A percentile compares a stretch with the other conserved stretches of the same genome.
phyloP scores from a whole-genome alignment of 805 yeast genomes.

The Lipomyces japonicus region DNA sequence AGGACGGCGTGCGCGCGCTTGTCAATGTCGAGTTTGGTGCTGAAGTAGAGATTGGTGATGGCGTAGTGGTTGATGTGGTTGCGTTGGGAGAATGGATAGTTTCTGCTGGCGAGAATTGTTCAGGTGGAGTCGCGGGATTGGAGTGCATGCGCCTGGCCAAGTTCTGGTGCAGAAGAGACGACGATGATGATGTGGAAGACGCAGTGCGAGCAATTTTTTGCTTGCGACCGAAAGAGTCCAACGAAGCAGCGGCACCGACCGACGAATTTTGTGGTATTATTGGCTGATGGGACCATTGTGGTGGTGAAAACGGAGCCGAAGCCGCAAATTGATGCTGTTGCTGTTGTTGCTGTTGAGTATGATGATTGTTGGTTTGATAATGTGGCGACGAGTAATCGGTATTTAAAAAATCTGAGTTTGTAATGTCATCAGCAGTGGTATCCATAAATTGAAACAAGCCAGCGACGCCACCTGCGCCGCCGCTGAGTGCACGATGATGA shows the following conservation, averaged over 20 bases:
- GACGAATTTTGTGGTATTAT: not conserved
- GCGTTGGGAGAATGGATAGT: not conserved
- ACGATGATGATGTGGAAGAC: conserved; percentile 24
- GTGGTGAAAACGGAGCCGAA: not conserved
- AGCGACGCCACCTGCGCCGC: conserved; percentile 1
- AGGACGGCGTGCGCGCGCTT: not conserved
- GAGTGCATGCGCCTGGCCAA: conserved; percentile 25
- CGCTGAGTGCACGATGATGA: too few relatives aligned
- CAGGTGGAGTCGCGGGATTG: conserved; percentile 28
- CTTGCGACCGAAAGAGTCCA: conserved; percentile 27
- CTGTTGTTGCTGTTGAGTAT: not conserved
- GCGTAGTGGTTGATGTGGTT: not conserved
- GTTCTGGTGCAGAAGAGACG: conserved; percentile 24
- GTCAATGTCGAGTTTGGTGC: not conserved
- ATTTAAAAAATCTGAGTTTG: conserved; percentile 19
- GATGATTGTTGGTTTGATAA: not conserved
- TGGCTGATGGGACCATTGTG: not conserved
- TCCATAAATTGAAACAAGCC: conserved; percentile 14
- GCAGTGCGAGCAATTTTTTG: conserved; percentile 29
- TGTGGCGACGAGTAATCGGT: not conserved
- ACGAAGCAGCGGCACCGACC: not conserved
- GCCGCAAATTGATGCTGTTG: not conserved
- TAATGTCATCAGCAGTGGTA: conserved; percentile 13
- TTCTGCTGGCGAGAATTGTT: conserved; percentile 15
- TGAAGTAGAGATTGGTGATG: conserved; percentile 1